These are phyloP conservation scores for Magnolia officinalis DNA, from an alignment of 164 flowering plant genomes.

Conservation along the genomic window DNA sequence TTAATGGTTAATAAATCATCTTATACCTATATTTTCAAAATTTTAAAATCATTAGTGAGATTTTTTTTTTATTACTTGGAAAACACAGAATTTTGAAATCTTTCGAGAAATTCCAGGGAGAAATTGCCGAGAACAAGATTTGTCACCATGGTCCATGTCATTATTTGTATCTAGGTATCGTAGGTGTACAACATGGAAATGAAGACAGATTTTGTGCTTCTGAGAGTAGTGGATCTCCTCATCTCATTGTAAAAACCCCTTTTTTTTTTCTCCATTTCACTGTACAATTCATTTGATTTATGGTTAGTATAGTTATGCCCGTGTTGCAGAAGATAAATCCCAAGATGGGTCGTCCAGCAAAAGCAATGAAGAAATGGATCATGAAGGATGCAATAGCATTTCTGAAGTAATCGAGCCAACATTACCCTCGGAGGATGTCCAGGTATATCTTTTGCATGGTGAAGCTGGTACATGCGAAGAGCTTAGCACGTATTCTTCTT, in stretches of 20 bases:
- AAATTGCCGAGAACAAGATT: neutral
- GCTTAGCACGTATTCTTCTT: neutral
- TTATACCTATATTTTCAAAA: no score
- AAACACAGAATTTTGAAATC: no score
- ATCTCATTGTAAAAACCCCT: no score
- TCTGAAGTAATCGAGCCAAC: constrained; percentile 19
- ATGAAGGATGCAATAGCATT: constrained; percentile 20
- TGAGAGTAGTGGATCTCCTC: neutral
- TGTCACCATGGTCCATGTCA: neutral
- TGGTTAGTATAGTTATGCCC: neutral
- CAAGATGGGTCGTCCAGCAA: neutral
- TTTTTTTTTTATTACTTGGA: no score
- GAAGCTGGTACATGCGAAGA: neutral
- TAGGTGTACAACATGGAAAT: neutral
- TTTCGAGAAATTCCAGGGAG: neutral
- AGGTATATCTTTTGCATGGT: neutral
- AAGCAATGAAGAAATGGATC: constrained; percentile 15
- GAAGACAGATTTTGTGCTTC: neutral
- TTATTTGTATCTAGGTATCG: neutral
- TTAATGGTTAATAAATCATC: no score
- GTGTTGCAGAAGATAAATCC: constrained; percentile 21
- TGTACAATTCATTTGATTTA: neutral
- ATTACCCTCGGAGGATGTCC: neutral
- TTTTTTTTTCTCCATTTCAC: no score
- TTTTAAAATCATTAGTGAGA: no score